Evolutionary conservation across 306 rosid species (phyloP).

Genomic region (Vachellia collinsii): DNA sequence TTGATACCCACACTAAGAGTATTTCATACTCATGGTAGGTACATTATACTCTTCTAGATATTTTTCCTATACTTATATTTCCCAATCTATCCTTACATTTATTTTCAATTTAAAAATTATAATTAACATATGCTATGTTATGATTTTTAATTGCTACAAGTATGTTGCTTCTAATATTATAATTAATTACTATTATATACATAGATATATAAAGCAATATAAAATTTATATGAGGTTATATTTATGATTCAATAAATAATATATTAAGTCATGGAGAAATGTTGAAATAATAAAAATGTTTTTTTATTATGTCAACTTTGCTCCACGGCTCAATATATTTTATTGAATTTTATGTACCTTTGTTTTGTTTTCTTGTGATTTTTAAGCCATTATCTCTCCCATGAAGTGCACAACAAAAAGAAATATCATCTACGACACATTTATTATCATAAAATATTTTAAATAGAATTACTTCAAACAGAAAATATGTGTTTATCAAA

Average conservation of each 20-base stretch:
- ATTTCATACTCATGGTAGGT: constrained; percentile 37
- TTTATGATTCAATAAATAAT: too few species aligned
- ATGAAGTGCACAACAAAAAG: not conserved
- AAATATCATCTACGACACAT: too few species aligned
- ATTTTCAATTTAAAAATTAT: not conserved
- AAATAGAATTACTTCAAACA: too few species aligned
- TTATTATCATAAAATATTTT: too few species aligned
- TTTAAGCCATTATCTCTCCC: not conserved
- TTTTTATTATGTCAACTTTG: not conserved
- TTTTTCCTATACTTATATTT: not conserved
- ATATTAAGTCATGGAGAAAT: too few species aligned
- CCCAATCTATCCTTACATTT: constrained; percentile 27
- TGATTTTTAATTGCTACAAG: not conserved
- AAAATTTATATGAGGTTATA: not conserved
- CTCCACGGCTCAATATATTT: not conserved
- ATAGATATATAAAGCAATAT: too few species aligned
- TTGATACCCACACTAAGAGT: constrained; percentile 45
- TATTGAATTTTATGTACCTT: not conserved
- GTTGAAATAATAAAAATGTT: too few species aligned
- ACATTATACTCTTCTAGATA: constrained; percentile 31
- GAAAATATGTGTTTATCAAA: too few species aligned
- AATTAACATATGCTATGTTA: not conserved
- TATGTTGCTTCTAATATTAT: not conserved
- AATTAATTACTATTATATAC: too few species aligned
- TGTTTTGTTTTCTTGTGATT: not conserved